Evolutionary conservation across 2,329 filamentous ascomycete genomes (phyloP).

Genomic region (Fusarium sp.): DNA sequence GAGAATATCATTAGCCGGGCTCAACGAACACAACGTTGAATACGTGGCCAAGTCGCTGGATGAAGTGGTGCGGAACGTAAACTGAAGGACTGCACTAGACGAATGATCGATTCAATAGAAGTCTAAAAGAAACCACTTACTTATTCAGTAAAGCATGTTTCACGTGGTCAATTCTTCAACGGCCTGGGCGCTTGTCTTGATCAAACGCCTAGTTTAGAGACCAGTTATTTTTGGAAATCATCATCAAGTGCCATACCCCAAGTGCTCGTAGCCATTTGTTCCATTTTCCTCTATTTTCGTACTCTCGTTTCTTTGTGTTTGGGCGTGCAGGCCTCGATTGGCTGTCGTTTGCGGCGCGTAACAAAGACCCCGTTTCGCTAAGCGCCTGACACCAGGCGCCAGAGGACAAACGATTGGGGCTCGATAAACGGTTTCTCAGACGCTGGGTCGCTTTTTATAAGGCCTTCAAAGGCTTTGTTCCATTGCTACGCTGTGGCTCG

Average conservation of each 20-base stretch:
- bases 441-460: conserved; percentile 14
- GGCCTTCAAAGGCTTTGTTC: conserved; percentile 19
- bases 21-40: conserved; percentile 52
- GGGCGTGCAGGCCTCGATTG: conserved; percentile 9
- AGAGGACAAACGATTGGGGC: conserved; percentile 39
- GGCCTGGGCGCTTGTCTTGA: background rate
- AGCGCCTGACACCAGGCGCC: conserved; percentile 37
- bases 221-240: conserved; percentile 2
- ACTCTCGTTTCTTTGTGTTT: conserved; percentile 22
- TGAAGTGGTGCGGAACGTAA: conserved; percentile 23
- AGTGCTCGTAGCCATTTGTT: background rate
- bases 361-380: conserved; percentile 40
- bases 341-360: conserved; percentile 23
- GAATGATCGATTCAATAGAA: no score
- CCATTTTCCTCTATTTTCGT: conserved; percentile 15
- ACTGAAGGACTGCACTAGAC: background rate
- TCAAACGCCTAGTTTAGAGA: background rate
- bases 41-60: conserved; percentile 33
- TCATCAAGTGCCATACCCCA: background rate
- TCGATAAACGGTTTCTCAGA: conserved; percentile 10
- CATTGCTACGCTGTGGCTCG: conserved; percentile 10
- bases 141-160: no score
- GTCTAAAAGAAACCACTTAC: no score
- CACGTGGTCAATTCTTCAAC: no score
- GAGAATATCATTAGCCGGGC: conserved; percentile 53